Evolutionary conservation across 768 basidiomycete genomes (phyloP).

Genomic region (Mycena floridula): DNA sequence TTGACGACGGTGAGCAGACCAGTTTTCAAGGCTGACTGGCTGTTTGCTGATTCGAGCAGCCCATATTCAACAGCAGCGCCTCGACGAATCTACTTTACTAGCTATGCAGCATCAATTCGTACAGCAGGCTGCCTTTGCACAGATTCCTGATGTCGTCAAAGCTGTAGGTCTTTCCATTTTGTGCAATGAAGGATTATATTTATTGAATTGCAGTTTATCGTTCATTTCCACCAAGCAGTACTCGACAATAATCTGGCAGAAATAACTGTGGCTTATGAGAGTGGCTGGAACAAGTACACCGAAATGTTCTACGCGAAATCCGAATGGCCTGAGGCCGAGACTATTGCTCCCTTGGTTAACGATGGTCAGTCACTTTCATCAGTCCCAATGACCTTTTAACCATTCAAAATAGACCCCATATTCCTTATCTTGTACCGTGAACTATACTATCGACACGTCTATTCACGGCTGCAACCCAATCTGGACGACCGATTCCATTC

Average conservation of each 20-base stretch:
- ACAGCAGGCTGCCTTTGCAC: constrained; percentile 74
- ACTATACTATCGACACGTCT: constrained; percentile 92
- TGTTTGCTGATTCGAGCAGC: constrained; percentile 20
- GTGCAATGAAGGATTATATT: not conserved
- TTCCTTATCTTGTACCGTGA: constrained; percentile 97
- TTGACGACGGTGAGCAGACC: constrained; percentile 52
- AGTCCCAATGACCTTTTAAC: not conserved
- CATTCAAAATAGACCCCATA: constrained; percentile 65
- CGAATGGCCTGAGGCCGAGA: constrained; percentile 97
- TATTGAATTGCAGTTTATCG: constrained; percentile 64
- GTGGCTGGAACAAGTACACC: constrained; percentile 94
- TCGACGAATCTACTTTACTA: constrained; percentile 63
- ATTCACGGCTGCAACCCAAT: constrained; percentile 91
- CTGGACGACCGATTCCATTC: constrained; percentile 98
- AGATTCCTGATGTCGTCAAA: constrained; percentile 87
- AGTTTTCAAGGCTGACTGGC: constrained; percentile 1
- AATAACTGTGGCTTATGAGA: constrained; percentile 92
- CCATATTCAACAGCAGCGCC: constrained; percentile 50
- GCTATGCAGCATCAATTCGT: constrained; percentile 82
- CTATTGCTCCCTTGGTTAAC: constrained; percentile 90
- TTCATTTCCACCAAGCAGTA: constrained; percentile 92
- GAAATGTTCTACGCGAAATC: constrained; percentile 92
- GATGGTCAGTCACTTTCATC: constrained; percentile 52
- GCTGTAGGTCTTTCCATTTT: constrained; percentile 42
- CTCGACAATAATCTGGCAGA: constrained; percentile 85